Evolutionary conservation across 805 yeast species (phyloP), one percentile per base, ranked within the genome.

Genomic region (Sugiyamaella floridensis): DNA sequence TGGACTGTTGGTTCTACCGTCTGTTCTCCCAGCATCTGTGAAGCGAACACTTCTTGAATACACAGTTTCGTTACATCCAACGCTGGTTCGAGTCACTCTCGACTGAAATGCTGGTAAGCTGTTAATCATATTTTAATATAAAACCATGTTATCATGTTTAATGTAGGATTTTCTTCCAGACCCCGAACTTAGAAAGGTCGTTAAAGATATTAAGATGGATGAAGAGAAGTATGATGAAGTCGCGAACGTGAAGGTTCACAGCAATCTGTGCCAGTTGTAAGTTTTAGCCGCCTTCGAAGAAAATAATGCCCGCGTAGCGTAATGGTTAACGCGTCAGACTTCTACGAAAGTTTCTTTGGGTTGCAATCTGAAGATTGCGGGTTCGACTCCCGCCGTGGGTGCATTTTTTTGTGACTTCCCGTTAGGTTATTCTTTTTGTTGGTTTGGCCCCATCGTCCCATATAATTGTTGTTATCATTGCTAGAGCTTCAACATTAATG

Each of bases 1-100:
- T 58, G 81, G 76, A 43, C 70, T 87, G 66, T 82, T 88, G 65
- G 82, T 80, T 56, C 95, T 86, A 48, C 96, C 96, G 58, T 89
- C 90, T 40, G 81, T 78, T 58, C 90, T 58, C 6, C 62, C 59
- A 1, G 40, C 14, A 16, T 22, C 15, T n/a, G 11, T 52, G 28
- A 53, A 55, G 26, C 28, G 12, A 2, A 5, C 15, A 14, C 7
- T 50, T 10, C 15, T 44, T 9, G 61, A 58, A 34, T 58, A 68
- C 20, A 49, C 64, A 40, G 62, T 60, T 40, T 45, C 53, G 43
- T 41, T 55, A 42, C 57, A 67, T 43, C 69, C 75, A 18, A 59
- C 66, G 32, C 56, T 62, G 32, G 54, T 72, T 47, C 71, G 50
- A 18, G 14, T 32, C 4, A 29, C 20, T 4, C 26, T 26, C 20